phyloP scores from a whole-genome alignment of 2,329 filamentous ascomycete genomes.

The Xylaria sp. region DNA sequence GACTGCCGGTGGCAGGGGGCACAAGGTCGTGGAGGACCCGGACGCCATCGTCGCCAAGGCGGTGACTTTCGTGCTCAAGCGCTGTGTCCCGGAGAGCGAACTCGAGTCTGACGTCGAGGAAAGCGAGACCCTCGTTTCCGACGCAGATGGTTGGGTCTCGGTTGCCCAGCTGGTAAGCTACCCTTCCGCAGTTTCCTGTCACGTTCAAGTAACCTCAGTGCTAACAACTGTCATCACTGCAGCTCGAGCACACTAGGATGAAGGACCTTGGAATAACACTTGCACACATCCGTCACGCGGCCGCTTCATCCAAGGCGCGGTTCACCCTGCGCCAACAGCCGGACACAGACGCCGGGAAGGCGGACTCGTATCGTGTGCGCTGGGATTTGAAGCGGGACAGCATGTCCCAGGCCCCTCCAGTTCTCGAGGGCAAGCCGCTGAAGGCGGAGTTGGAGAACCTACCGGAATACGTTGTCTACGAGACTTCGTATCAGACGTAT shows the following conservation, averaged over 20 bases:
- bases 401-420: constrained; percentile 26
- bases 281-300: constrained; percentile 40
- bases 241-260: constrained; percentile 43
- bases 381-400: constrained; percentile 36
- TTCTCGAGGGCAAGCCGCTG: constrained; percentile 37
- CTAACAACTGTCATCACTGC: constrained; percentile 1
- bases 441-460: constrained; percentile 39
- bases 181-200: not conserved
- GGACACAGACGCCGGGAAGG: constrained; percentile 27
- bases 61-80: constrained; percentile 45
- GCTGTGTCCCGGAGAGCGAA: constrained; percentile 41
- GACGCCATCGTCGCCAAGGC: constrained; percentile 46
- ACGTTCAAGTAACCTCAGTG: not conserved
- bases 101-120: constrained; percentile 38
- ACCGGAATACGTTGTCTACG: constrained; percentile 47
- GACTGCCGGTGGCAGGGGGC: constrained; percentile 39
- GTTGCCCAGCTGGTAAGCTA: constrained; percentile 44
- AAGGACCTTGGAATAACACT: constrained; percentile 40
- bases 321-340: constrained; percentile 38
- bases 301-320: constrained; percentile 42
- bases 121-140: constrained; percentile 38
- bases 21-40: constrained; percentile 46
- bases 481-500: constrained; percentile 49
- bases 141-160: constrained; percentile 45
- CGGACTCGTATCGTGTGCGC: constrained; percentile 42